Evolutionary conservation across 352 stramenopile species (phyloP), one percentile per base, ranked within the genome.

Genomic region (Plasmopara viticola): DNA sequence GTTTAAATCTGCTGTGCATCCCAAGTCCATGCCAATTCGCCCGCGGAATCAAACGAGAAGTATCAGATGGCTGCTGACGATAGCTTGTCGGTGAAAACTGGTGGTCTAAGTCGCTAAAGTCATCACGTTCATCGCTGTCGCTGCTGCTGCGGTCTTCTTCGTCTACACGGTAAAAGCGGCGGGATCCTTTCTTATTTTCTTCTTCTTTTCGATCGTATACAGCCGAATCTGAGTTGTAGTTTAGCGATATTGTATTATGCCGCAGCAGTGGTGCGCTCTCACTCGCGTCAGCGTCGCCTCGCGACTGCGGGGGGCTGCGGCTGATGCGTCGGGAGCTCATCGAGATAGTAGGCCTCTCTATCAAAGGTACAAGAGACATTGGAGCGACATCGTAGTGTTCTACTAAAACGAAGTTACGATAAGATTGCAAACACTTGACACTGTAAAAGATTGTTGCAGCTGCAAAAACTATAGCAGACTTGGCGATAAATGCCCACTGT

Each of bases 141-240:
- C 37, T 58, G 44, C 29, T 41, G 18, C 48, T 45, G 45, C 44
- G 48, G 49, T 53, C 28, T 25, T 51, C 25, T 28, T 41, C 48
- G 4, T 38, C 45, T n/a, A 35, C 30, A 28, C 20, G 20, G 20
- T 53, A 62, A 38, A 48, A 62, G 31, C 48, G 51, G 13, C 45
- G 49, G 28, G 48, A 54, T 9, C 49, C 44, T 25, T 62, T 58
- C 39, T 38, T 37, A 12, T 48, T 59, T 33, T 64, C 62, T 5
- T 63, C 58, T 31, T 64, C 62, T 52, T 82, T 72, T 35, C 71
- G 59, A 37, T 86, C 67, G 55, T 88, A 86, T 39, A 90, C 72
- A 39, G 75, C 82, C 53, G 82, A 90, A 52, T 93, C 82, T 41
- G 82, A 93, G 70, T 93, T 93, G 64, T 93, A 93, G 55, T 93